Evolutionary conservation across 2,329 filamentous ascomycete genomes (phyloP), one percentile per base, ranked within the genome.

Genomic region (Stagonosporopsis chrysanthemi): DNA sequence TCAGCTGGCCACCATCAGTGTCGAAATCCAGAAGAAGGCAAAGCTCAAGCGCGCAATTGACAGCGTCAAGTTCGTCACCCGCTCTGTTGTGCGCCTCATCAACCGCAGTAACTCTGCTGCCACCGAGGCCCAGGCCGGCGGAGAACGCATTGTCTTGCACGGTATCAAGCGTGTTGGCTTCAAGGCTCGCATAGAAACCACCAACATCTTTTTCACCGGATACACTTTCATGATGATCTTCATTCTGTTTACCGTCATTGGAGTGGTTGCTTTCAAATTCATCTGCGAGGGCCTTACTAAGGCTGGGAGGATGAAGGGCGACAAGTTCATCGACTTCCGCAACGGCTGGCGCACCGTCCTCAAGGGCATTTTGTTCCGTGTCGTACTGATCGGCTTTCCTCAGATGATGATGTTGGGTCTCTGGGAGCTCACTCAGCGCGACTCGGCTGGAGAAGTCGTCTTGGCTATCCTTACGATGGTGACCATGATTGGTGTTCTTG

Each of bases 121-220:
- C 22, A 70, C 68, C 7, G 74, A 77, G 51, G 71, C 74, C 19
- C 69, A 74, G 45, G 68, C 67, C 35, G 62, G 56, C 42, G 54
- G 59, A 17, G 64, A 69, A 28, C 73, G 76, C 23, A 66, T 84
- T 56, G 78, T 84, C 52, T 88, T 97, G 33, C 88, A 85, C 57
- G 94, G 94, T 64, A 96, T 97, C 60, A 86, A 96, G 71, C 89
- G 94, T 77, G 92, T 96, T 41, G 92, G 91, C 28, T 97, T 96
- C 83, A 85, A 86, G 63, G 89, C 91, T 35, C 82, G 82, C 56
- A 97, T 98, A 61, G 94, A 98, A 78, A 83, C 86, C 2, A 95
- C 92, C 61, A 97, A 98, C 78, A 86, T 97, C 66, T 97, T 97
- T 82, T 84, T 97, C 81, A 97, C 94, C 1, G 91, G 92, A 43